phyloP scores from a whole-genome alignment of 768 basidiomycete genomes.

The Suillus luteus region DNA sequence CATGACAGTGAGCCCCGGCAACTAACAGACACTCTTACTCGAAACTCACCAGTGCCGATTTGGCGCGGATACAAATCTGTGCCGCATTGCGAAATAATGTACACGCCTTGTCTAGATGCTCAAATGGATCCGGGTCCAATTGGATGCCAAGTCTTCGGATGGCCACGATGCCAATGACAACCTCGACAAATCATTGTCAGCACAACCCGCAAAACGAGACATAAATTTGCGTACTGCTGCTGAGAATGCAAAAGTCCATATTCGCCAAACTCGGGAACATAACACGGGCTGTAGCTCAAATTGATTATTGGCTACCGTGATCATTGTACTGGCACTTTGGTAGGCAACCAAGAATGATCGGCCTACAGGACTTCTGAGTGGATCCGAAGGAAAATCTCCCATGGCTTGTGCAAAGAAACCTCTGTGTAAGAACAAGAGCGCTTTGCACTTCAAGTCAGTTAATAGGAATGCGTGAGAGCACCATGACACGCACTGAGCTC shows the following conservation, averaged over 20 bases:
- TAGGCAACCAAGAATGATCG: conserved; percentile 56
- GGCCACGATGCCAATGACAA: conserved; percentile 57
- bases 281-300: conserved; percentile 47
- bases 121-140: conserved; percentile 47
- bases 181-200: conserved; percentile 30
- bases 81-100: conserved; percentile 47
- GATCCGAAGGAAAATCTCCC: conserved; percentile 47
- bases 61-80: conserved; percentile 49
- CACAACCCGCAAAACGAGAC: not conserved
- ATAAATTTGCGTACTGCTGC: conserved; percentile 45
- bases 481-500: conserved; percentile 40
- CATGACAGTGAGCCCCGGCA: not conserved
- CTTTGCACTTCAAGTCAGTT: conserved; percentile 31
- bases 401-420: conserved; percentile 60
- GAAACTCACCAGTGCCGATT: conserved; percentile 46
- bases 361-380: conserved; percentile 48
- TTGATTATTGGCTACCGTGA: conserved; percentile 43
- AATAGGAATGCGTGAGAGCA: not conserved
- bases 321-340: conserved; percentile 48
- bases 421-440: conserved; percentile 57
- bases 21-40: not conserved
- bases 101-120: conserved; percentile 49
- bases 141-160: conserved; percentile 45
- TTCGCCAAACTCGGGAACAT: conserved; percentile 54
- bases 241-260: conserved; percentile 60